Evolutionary conservation across 306 rosid species (phyloP), one percentile per base, ranked within the genome.

Genomic region (Pueraria montana): DNA sequence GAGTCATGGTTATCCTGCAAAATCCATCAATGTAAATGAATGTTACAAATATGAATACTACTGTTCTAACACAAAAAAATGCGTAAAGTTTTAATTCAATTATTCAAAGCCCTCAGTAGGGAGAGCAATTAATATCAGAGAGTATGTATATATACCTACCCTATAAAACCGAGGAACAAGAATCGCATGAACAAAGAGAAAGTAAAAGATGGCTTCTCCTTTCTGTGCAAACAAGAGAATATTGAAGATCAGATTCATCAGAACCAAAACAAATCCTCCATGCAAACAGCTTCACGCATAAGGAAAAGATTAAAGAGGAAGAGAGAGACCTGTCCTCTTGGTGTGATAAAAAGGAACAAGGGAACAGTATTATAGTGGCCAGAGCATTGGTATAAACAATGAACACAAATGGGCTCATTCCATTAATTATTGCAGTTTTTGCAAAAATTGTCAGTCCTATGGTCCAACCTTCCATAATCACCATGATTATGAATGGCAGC

Each of bases 91-190:
- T 81, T 49, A 34, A 12, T 46, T 72, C 52, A 72, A 20, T 46
- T 72, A 43, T 30, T 61, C 27, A 48, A 80, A 24, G 12, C 17
- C 20, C 53, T 50, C 8, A 14, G 4, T n/a, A 42, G 42, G 6
- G 26, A 17, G 62, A 52, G 30, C 45, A 43, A n/a, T n/a, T n/a
- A 34, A 42, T 1, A 42, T 42, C 11, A 55, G 26, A 53, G 61
- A 55, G 16, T 21, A 66, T 61, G 27, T 5, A 24, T 63, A 10
- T 40, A 78, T 86, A 18, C n/a, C n/a, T 80, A 94, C 97, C 97
- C 98, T 21, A 86, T 90, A n/a, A 95, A 82, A 66, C 97, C 95
- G 63, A 95, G 72, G 42, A 91, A 70, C 94, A 91, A 80, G 87
- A 92, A 79, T 43, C 93, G 76, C 79, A 84, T 38, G 64, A 95